Base-by-base conservation (phyloP, 306 rosid species). In the Rubus idaeus region DNA sequence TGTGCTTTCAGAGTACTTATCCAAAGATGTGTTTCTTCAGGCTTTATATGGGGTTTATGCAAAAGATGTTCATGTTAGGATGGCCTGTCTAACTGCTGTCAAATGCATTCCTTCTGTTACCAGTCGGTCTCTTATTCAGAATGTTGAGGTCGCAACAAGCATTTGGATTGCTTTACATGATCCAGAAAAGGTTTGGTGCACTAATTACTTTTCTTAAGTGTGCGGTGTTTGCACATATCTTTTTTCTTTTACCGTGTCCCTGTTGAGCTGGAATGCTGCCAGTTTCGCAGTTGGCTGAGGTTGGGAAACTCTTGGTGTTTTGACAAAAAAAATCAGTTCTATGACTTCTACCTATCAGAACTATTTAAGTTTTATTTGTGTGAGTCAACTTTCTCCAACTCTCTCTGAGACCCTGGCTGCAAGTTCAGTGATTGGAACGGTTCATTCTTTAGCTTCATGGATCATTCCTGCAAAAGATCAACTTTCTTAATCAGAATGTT, bases 141-240 rank as follows among this genome's bases (percentile, higher is more conserved):
- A 89, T 58, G 79, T 85, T 75, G 99, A 87, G 77, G 87, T 90
- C 51, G 97, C 99, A 23, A 90, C 97, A 68, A 88, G 97, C 84
- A 88, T 95, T 80, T 95, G 99, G 99, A 84, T 95, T 79, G 96
- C 97, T 5, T 86, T 92, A 66, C 99, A 95, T 73, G 99, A 95
- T 68, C 97, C 95, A 18, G 91, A 95, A 73, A 95, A 95, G 99
- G 99, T 95, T 84, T 62, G 86, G 18, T 53, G 45, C 41, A 9
- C 77, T 74, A 76, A 71, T 12, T 30, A 1, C 10, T 50, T 52
- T 84, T 70, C 11, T 0, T 3, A 69, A 58, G 39, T 53, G 5
- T 64, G 6, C 14, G 3, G 30, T 42, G 23, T 10, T 18, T 52
- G 46, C 20, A 46, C 26, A 51, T 50, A 37, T 35, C 12, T 45